Conservation (phyloP, 1,284 basidiomycete species). For the Cryptococcus hybrid region DNA sequence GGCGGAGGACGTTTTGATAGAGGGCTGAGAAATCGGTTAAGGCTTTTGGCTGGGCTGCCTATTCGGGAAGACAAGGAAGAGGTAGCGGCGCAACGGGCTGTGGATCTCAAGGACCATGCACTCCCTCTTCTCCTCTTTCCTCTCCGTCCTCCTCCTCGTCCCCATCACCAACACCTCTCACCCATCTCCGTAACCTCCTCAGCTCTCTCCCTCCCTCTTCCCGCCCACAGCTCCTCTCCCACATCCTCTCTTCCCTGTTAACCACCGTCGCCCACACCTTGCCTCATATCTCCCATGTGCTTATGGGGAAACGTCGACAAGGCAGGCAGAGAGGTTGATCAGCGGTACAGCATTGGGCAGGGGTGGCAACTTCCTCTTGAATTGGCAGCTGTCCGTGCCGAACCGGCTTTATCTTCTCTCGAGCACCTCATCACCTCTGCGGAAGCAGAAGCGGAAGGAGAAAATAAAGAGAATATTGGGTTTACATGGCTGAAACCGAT, state of each 20-base stretch:
- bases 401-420: not conserved
- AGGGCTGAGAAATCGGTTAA: slow-evolving; percentile 6
- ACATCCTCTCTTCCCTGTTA: slow-evolving; percentile 67
- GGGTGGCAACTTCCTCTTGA: slow-evolving; percentile 71
- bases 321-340: slow-evolving; percentile 72
- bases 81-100: not conserved
- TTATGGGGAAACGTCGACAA: slow-evolving; percentile 77
- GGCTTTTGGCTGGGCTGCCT: not conserved
- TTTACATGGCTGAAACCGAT: slow-evolving; percentile 65
- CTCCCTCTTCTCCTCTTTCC: slow-evolving; percentile 14
- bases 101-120: slow-evolving; percentile 24
- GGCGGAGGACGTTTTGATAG: slow-evolving; percentile 36
- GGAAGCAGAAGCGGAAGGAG: not conserved
- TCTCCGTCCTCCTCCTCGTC: slow-evolving; percentile 33
- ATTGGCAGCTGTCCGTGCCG: slow-evolving; percentile 53
- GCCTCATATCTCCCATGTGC: slow-evolving; percentile 64
- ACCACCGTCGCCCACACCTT: slow-evolving; percentile 61
- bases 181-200: slow-evolving; percentile 61
- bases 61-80: not conserved
- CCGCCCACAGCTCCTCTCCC: slow-evolving; percentile 63
- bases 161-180: slow-evolving; percentile 50
- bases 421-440: too few relatives aligned
- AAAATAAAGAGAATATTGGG: not conserved
- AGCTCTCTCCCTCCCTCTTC: slow-evolving; percentile 69
- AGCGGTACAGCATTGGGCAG: slow-evolving; percentile 74